Conservation (phyloP, 805 yeast genomes). For the Wickerhamiella spandovensis region DNA sequence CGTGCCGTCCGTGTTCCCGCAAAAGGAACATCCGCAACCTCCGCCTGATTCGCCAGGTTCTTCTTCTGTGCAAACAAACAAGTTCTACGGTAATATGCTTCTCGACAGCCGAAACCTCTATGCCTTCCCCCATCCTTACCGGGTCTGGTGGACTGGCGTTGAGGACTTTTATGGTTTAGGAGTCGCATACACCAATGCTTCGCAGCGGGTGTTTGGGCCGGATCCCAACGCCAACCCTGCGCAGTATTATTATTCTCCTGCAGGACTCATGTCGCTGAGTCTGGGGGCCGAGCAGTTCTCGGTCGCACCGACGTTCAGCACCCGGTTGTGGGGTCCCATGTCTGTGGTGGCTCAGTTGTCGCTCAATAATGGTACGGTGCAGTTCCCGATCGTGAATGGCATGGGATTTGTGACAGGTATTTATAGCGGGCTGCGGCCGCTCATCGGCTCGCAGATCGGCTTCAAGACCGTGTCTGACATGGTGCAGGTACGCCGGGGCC, state of each 20-base stretch:
- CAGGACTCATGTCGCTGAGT: slow-evolving; percentile 40
- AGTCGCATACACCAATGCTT: slow-evolving; percentile 40
- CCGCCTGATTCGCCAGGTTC: slow-evolving; percentile 33
- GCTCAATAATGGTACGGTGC: slow-evolving; percentile 22
- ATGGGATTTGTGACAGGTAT: slow-evolving; percentile 67
- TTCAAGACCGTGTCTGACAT: slow-evolving; percentile 28
- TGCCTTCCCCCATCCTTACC: slow-evolving; percentile 57
- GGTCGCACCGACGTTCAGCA: slow-evolving; percentile 38
- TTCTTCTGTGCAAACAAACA: slow-evolving; percentile 52
- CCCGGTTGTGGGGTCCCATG: slow-evolving; percentile 19
- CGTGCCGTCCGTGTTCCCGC: slow-evolving; percentile 36
- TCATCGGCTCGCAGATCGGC: slow-evolving; percentile 35
- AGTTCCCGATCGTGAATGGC: slow-evolving; percentile 63
- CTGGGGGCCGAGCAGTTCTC: slow-evolving; percentile 40
- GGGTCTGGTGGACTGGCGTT: slow-evolving; percentile 41
- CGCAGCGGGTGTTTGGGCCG: slow-evolving; percentile 34
- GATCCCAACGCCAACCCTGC: slow-evolving; percentile 29
- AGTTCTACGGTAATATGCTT: slow-evolving; percentile 57
- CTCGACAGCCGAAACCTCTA: slow-evolving; percentile 42
- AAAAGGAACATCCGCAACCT: slow-evolving; percentile 19
- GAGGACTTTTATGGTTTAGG: slow-evolving; percentile 42
- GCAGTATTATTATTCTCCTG: slow-evolving; percentile 43
- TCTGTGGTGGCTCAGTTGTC: slow-evolving; percentile 15
- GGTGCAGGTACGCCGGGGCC: slow-evolving; percentile 18
- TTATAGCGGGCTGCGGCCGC: slow-evolving; percentile 37